A percentile compares a stretch with the other conserved stretches of the same genome.
Conservation (phyloP, 2,329 filamentous ascomycete species). For the Pseudocercospora musae region DNA sequence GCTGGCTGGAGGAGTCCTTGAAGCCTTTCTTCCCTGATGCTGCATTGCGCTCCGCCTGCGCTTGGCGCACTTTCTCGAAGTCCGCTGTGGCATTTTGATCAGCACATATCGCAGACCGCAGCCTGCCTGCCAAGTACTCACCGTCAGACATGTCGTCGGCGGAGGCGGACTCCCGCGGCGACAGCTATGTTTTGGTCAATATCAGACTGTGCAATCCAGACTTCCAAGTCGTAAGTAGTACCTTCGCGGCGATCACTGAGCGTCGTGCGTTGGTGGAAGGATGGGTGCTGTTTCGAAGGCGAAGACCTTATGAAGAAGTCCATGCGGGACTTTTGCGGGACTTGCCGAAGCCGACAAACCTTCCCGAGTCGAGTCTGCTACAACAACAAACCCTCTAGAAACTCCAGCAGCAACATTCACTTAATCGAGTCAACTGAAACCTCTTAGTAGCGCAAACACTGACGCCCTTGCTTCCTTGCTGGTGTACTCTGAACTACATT, state of each 20-base stretch:
- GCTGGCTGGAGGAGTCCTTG: slow-evolving; percentile 75
- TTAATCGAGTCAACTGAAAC: not conserved
- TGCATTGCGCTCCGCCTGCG: slow-evolving; percentile 89
- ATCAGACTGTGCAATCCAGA: slow-evolving; percentile 1
- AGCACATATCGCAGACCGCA: not conserved
- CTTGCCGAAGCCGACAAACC: not conserved
- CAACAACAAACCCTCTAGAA: not conserved
- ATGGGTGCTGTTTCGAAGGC: not conserved
- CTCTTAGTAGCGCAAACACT: not conserved
- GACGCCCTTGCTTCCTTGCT: not conserved
- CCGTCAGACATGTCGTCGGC: slow-evolving; percentile 23
- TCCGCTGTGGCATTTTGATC: slow-evolving; percentile 53
- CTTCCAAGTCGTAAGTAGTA: slow-evolving; percentile 5
- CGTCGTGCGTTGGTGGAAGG: not conserved
- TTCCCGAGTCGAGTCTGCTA: not conserved
- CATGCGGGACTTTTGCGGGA: not conserved
- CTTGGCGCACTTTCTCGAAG: slow-evolving; percentile 81
- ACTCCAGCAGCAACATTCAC: not conserved
- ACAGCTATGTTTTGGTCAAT: slow-evolving; percentile 12
- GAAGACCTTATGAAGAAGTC: not conserved
- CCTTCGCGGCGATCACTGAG: slow-evolving; percentile 9
- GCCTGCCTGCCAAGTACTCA: slow-evolving; percentile 1
- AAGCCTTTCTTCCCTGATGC: slow-evolving; percentile 71
- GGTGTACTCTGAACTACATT: not conserved
- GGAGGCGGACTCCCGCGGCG: slow-evolving; percentile 10